Base-by-base conservation (phyloP, 257 asterid genomes). In the Penstemon davidsonii region DNA sequence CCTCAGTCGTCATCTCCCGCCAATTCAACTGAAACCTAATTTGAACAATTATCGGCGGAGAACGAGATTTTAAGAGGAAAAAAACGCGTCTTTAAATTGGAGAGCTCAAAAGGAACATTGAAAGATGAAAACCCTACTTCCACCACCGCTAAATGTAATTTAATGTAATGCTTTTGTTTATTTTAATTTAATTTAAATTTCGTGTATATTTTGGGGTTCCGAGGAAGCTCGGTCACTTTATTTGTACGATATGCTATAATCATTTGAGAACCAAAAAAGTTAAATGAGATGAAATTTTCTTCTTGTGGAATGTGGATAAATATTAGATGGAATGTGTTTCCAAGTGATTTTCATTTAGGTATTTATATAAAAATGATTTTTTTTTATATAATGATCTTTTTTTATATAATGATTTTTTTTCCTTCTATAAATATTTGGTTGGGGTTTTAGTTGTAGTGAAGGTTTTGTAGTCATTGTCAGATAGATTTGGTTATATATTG, bases 1-100 rank as follows among this genome's bases (percentile, higher is more conserved):
- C 90, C 69, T 59, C 78, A 39, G 65, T 78, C 66, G 87, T 85
- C 97, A 93, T 90, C 80, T 84, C 87, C 84, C 81, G 84, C 55
- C 63, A 67, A 67, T 19, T 18, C 7, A 25, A 25, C 2, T 25
- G 33, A 25, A 25, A 25, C 33, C 33, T 11, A 67, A 65, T 55
- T 6, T 0, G 36, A 47, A 43, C 40, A 65, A 55, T 61, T 77
- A 82, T 77, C 82, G 81, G 81, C 73, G 72, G 72, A 60, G 69
- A 73, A 52, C 52, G 12, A 65, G 71, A 81, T 63, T 75, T 64
- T 0, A 38, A 1, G 7, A 40, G n/a, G 42, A 39, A 37, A 55
- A 43, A 55, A 57, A 10, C 4, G 42, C 36, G 76, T 52, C 72
- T 4, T 53, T 41, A 49, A 37, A 38, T 5, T 15, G 41, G 66